These are phyloP conservation scores for Phytophthora macrochlamydospora DNA, from an alignment of 352 stramenopile genomes.

Conservation along the genomic window DNA sequence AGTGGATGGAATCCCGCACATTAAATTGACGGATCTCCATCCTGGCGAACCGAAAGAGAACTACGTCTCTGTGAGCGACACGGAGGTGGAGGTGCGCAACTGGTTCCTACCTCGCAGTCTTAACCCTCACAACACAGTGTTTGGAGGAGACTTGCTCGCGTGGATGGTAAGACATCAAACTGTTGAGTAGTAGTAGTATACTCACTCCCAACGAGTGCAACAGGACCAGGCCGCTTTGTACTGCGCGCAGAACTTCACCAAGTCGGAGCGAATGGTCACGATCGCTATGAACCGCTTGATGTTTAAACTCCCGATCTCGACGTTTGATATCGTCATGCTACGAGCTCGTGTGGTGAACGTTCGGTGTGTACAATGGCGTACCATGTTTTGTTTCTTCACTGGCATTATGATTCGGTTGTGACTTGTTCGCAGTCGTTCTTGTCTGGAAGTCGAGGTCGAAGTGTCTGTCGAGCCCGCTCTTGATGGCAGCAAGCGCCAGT, in stretches of 20 bases:
- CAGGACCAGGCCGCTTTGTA: constrained; percentile 70
- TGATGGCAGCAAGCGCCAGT: constrained; percentile 41
- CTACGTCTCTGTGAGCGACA: constrained; percentile 58
- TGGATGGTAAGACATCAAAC: constrained; percentile 49
- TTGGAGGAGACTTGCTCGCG: constrained; percentile 63
- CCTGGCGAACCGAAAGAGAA: constrained; percentile 37
- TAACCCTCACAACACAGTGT: constrained; percentile 76
- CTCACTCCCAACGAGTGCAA: not conserved
- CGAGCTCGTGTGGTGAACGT: constrained; percentile 68
- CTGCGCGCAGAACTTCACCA: constrained; percentile 73
- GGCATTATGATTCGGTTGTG: not conserved
- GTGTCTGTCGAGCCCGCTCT: constrained; percentile 54
- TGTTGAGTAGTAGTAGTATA: not conserved
- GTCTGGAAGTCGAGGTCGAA: constrained; percentile 69
- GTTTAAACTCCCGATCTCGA: constrained; percentile 71
- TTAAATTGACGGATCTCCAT: constrained; percentile 37
- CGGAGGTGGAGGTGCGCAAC: constrained; percentile 71
- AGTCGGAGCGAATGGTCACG: constrained; percentile 79
- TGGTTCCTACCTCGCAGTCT: constrained; percentile 74
- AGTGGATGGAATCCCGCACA: constrained; percentile 48
- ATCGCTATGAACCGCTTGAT: constrained; percentile 78
- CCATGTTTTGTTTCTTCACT: constrained; percentile 4
- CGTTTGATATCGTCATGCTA: constrained; percentile 62
- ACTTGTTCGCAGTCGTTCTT: constrained; percentile 39
- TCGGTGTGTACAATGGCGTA: constrained; percentile 31